Percentiles rank a stretch among this genome's conserved stretches.
Conservation (phyloP, 2,329 filamentous ascomycete species). For the Westerdykella aurantiaca region DNA sequence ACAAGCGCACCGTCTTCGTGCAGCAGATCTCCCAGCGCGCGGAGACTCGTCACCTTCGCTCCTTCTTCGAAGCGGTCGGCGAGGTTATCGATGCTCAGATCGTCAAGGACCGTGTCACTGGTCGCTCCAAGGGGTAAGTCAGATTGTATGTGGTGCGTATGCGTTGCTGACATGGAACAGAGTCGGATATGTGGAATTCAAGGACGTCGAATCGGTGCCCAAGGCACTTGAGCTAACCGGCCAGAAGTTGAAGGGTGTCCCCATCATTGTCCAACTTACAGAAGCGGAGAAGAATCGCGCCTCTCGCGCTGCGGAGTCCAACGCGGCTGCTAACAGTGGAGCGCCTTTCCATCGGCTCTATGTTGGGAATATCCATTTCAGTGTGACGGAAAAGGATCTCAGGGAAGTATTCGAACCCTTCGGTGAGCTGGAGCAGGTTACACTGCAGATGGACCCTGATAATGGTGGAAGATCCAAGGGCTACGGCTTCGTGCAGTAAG, state of each 20-base stretch:
- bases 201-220: slow-evolving; percentile 86
- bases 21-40: slow-evolving; percentile 95
- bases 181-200: slow-evolving; percentile 99
- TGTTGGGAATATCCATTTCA: slow-evolving; percentile 99
- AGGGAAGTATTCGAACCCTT: slow-evolving; percentile 97
- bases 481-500: slow-evolving; percentile 98
- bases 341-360: slow-evolving; percentile 97
- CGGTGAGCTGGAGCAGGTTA: slow-evolving; percentile 94
- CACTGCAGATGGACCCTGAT: slow-evolving; percentile 92
- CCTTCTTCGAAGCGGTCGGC: slow-evolving; percentile 93
- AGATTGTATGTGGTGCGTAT: not conserved
- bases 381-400: slow-evolving; percentile 92
- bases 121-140: slow-evolving; percentile 90
- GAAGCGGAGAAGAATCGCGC: slow-evolving; percentile 99
- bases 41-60: slow-evolving; percentile 84
- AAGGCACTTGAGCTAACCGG: slow-evolving; percentile 96
- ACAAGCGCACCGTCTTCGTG: slow-evolving; percentile 94
- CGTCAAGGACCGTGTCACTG: slow-evolving; percentile 94
- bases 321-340: slow-evolving; percentile 63
- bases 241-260: slow-evolving; percentile 96
- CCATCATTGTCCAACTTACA: slow-evolving; percentile 95
- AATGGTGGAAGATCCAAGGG: slow-evolving; percentile 53
- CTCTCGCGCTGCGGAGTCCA: slow-evolving; percentile 58
- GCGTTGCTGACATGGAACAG: slow-evolving; percentile 49
- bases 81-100: slow-evolving; percentile 97